These are phyloP conservation scores for Cystobasidium slooffiae DNA, from an alignment of 1,284 basidiomycete genomes.

Conservation along the genomic window DNA sequence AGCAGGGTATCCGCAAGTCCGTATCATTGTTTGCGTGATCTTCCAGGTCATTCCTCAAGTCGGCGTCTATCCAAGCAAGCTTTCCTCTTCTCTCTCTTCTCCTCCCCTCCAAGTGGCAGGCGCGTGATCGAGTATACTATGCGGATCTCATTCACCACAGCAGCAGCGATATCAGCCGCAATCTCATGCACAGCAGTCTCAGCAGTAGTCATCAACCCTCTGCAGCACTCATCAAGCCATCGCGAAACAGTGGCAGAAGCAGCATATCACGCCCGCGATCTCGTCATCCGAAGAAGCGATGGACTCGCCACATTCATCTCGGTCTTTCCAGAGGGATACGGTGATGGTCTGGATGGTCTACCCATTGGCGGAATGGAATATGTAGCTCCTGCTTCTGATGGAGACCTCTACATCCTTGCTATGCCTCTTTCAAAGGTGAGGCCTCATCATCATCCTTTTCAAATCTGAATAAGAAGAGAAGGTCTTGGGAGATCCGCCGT, in stretches of 20 bases:
- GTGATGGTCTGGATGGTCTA: conserved; percentile 28
- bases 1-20: no score
- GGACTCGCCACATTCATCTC: conserved; percentile 41
- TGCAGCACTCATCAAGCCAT: background rate
- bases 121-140: background rate
- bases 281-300: conserved; percentile 32
- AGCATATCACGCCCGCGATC: conserved; percentile 36
- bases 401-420: conserved; percentile 43
- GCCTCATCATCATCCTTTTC: background rate
- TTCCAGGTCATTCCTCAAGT: no score
- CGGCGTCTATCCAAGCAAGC: no score
- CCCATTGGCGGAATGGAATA: conserved; percentile 43
- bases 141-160: background rate
- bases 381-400: conserved; percentile 36
- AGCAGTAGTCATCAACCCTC: background rate
- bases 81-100: no score
- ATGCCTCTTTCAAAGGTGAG: conserved; percentile 43
- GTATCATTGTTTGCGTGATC: no score
- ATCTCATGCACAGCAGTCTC: background rate
- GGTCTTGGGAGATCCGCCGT: conserved; percentile 7
- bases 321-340: conserved; percentile 25
- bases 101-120: no score
- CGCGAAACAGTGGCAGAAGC: conserved; percentile 17
- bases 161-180: background rate
- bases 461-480: background rate